Evolutionary conservation across 345 rosid species (phyloP).

Genomic region (Boechera retrofracta): DNA sequence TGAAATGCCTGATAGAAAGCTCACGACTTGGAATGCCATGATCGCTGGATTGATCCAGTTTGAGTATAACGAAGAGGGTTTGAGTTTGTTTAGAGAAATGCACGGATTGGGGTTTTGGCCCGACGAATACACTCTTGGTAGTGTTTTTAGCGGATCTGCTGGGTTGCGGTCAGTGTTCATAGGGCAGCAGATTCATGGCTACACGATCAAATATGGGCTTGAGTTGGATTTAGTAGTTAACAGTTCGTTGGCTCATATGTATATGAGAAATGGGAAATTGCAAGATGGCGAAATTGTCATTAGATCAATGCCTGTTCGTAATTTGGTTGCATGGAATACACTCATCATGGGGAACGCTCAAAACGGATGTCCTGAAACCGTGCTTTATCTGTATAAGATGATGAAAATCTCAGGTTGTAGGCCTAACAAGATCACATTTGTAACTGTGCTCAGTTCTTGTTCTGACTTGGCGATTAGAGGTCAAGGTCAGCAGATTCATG

Average conservation of each 20-base stretch:
- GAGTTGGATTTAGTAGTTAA: slow-evolving; percentile 58
- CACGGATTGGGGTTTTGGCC: slow-evolving; percentile 54
- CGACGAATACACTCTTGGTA: slow-evolving; percentile 67
- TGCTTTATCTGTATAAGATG: slow-evolving; percentile 53
- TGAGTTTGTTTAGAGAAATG: slow-evolving; percentile 62
- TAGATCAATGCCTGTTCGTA: slow-evolving; percentile 54
- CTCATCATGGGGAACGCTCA: slow-evolving; percentile 73
- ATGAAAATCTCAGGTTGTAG: slow-evolving; percentile 66
- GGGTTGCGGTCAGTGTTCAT: slow-evolving; percentile 51
- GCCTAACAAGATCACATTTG: slow-evolving; percentile 69
- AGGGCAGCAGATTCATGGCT: slow-evolving; percentile 69
- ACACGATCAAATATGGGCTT: slow-evolving; percentile 56
- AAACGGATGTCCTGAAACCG: slow-evolving; percentile 60
- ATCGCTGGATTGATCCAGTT: slow-evolving; percentile 59
- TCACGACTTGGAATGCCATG: slow-evolving; percentile 75
- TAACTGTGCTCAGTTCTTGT: slow-evolving; percentile 72
- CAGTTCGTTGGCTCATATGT: slow-evolving; percentile 78
- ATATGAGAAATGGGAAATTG: slow-evolving; percentile 67
- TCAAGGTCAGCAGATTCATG: slow-evolving; percentile 83
- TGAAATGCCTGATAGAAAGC: slow-evolving; percentile 65
- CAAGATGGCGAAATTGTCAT: slow-evolving; percentile 67
- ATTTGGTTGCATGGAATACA: slow-evolving; percentile 74
- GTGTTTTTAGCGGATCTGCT: slow-evolving; percentile 72
- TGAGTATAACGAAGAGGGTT: slow-evolving; percentile 65
- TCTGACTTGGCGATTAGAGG: slow-evolving; percentile 73